Base-by-base conservation (phyloP, 371 early-diverging fungal species). In the Conidiobolus incongruus region DNA sequence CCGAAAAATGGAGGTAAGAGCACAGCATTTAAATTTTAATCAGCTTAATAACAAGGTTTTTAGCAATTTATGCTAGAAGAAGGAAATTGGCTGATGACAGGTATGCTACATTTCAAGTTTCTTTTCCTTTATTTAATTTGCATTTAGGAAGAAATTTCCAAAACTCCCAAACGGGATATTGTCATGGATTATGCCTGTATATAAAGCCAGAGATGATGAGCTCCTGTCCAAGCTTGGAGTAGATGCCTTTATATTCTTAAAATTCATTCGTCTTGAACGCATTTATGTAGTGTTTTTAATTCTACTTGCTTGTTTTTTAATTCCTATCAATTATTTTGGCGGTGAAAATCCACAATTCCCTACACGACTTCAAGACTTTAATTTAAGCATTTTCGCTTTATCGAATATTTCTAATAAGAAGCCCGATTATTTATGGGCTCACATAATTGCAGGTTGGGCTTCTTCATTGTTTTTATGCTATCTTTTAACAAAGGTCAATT, bases 211-310 rank as follows among this genome's bases (percentile, higher is more conserved):
- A 31, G 80, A 81, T 39, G 59, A 61, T 2, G 61, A 61, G 10
- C 53, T 81, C 8, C 61, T 78, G 15, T 53, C 56, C 17, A 59
- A 65, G 3, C 65, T 72, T 46, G 79, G 80, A 1, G 63, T 84
- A 33, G 84, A 84, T 54, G 63, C 75, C 11, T 82, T 67, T 55
- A 76, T 84, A 78, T 76, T 77, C 23, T 49, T 81, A n/a, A 66
- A 72, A 31, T 70, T 75, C 45, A 53, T 78, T 21, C 61, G 74
- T 35, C 64, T 78, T 54, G 68, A 21, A 21, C 51, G 52, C 2
- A 3, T 6, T 8, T 41, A 41, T 19, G 10, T n/a, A 4, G n/a
- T 41, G 10, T 26, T 6, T 15, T 13, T 31, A 20, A 12, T 41
- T 6, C 15, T n/a, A 11, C 13, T 41, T 41, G 41, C 29, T 2